Evolutionary conservation across 495 filamentous ascomycete genomes (phyloP), one percentile per base, ranked within the genome.

Genomic region (Jackrogersella minutella): DNA sequence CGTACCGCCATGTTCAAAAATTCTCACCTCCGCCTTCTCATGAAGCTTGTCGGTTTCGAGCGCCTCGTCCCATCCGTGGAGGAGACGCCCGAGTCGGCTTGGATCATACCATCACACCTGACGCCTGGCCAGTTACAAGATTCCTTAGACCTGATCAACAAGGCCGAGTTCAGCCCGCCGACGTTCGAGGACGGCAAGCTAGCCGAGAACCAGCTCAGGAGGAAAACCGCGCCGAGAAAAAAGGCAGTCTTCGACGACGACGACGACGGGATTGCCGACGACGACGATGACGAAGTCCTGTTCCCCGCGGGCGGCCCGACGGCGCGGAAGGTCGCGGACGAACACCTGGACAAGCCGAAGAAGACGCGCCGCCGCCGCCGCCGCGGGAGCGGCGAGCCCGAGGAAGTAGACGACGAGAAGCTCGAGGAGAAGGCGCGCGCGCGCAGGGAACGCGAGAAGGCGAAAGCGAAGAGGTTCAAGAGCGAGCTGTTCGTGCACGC

Each of bases 1-100:
- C 87, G 88, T 46, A 84, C 81, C 2, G 90, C 91, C 19, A 87
- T 96, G 77, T 96, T 93, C 76, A 93, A 91, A 67, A 93, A 97
- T 69, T 88, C 90, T n/a, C 88, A 92, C 70, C 87, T 98, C 6
- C 90, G 94, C 24, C 88, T 98, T 21, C 86, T 99, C 5, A 89
- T 98, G 86, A 87, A 81, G 0, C 81, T 93, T 2, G 79, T 89
- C 43, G 91, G 91, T 3, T 86, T 95, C 51, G 86, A 90, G 68
- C 82, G 87, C 13, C 78, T 92, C 3, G 87, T 89, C 2, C 76
- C 80, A 2, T 74, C 79, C 14, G 81, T 88, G 41, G 90, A 94
- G 57, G 90, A 93, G 49, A 78, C 80, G 9, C 83, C 84, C 5
- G 88, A 92, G 58, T 87, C 90, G 1, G 81, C 82, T 10, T 99